These are phyloP conservation scores for Citrus reticulata DNA, from an alignment of 345 rosid genomes.

Conservation along the genomic window DNA sequence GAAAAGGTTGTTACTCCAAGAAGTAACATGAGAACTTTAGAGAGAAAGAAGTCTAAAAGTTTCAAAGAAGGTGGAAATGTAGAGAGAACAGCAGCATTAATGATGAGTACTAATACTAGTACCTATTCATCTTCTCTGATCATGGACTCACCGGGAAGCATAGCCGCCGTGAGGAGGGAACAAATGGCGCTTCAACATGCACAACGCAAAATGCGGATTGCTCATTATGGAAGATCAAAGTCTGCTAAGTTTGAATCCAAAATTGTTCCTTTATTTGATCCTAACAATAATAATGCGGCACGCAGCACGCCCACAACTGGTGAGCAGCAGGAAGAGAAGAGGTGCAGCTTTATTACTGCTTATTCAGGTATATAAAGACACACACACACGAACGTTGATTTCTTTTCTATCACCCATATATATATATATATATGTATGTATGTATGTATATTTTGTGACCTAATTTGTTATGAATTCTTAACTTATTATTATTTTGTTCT, in stretches of 20 bases:
- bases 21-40: constrained; percentile 12
- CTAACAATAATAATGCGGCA: too few species aligned
- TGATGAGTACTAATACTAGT: too few species aligned
- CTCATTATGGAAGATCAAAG: constrained; percentile 64
- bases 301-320: too few species aligned
- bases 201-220: constrained; percentile 57
- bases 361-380: constrained; percentile 38
- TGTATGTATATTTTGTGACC: not conserved
- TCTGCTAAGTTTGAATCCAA: constrained; percentile 47
- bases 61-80: constrained; percentile 31
- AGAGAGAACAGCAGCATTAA: constrained; percentile 1
- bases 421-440: not conserved
- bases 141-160: constrained; percentile 53
- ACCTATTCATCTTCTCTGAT: constrained; percentile 35
- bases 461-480: not conserved
- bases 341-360: constrained; percentile 56
- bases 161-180: constrained; percentile 64
- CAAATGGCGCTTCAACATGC: constrained; percentile 58
- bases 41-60: constrained; percentile 56
- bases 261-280: constrained; percentile 14
- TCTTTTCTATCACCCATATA: not conserved
- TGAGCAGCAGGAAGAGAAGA: constrained; percentile 23
- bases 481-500: not conserved
- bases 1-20: constrained; percentile 27
- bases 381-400: not conserved